Evolutionary conservation across 768 basidiomycete species (phyloP), one percentile per base, ranked within the genome.

Genomic region (Chiua virens): DNA sequence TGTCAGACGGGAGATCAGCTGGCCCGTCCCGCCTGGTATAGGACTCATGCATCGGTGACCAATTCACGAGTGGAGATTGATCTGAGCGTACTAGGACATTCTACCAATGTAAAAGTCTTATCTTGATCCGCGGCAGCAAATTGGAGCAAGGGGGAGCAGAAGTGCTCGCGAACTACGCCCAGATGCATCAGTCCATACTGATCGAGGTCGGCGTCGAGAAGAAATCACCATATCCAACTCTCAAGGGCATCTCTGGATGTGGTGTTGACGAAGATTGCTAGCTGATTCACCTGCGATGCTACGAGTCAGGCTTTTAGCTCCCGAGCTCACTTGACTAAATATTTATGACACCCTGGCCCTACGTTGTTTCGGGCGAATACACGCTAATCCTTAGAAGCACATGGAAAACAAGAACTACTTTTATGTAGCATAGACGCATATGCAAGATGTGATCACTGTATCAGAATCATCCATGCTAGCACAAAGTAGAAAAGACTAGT

Each of bases 401-500:
- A 22, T 3, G 36, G 18, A 25, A 39, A 41, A 60, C 52, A 54
- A 41, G 20, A 37, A 41, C 44, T 55, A 64, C 55, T 57, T 50
- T 52, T 53, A 30, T 42, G 47, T 50, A 52, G 43, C 50, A 54
- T 44, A 47, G 42, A 49, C 34, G 44, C 25, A 8, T 25, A 32
- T 23, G 42, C 21, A 28, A 39, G 15, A 21, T 15, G 17, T 23
- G 20, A 46, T 70, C 54, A 95, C 70, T 93, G 90, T 57, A 96
- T 95, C 61, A 96, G 76, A 58, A 96, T 95, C 93, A 96, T 96
- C 93, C 93, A 96, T 4, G 92, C 91, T 36, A 97, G 73, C 58
- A 96, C 85, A 71, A 95, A 95, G 66, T 95, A 97, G 69, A 97
- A 96, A 28, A 97, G 74, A 39, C 91, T 92, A 58, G 1, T 39